Conservation (phyloP, 2,329 filamentous ascomycete species). For the Fusarium siculi region DNA sequence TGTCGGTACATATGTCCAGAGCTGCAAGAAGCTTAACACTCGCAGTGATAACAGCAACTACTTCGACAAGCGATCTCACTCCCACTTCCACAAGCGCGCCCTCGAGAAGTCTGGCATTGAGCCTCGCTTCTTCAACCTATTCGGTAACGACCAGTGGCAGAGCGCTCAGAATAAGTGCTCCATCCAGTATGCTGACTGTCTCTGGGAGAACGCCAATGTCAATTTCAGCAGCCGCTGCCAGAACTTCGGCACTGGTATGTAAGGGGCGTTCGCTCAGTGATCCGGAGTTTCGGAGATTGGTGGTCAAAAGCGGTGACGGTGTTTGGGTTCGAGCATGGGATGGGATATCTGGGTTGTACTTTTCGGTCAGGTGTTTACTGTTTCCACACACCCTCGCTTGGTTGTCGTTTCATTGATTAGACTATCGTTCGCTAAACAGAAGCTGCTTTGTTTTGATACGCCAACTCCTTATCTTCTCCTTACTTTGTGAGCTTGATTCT, state of each 20-base stretch:
- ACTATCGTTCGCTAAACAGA: slow-evolving; percentile 33
- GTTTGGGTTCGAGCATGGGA: background rate
- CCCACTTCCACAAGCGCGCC: slow-evolving; percentile 41
- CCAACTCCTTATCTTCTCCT: background rate
- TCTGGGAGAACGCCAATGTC: slow-evolving; percentile 54
- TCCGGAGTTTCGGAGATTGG: background rate
- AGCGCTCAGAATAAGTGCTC: slow-evolving; percentile 57
- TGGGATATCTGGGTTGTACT: background rate
- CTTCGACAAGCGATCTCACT: slow-evolving; percentile 34
- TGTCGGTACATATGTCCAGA: slow-evolving; percentile 59
- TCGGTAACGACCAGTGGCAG: slow-evolving; percentile 47
- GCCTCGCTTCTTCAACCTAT: slow-evolving; percentile 43
- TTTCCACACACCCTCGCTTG: slow-evolving; percentile 27
- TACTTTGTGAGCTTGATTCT: background rate
- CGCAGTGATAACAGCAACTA: slow-evolving; percentile 33
- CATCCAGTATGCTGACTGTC: slow-evolving; percentile 61
- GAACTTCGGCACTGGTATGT: slow-evolving; percentile 47
- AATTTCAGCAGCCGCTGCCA: slow-evolving; percentile 54
- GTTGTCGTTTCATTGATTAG: slow-evolving; percentile 21
- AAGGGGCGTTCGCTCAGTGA: background rate
- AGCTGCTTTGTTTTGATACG: slow-evolving; percentile 25
- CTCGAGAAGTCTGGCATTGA: slow-evolving; percentile 40
- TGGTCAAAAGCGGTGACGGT: slow-evolving; percentile 1
- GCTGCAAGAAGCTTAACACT: slow-evolving; percentile 53
- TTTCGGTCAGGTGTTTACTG: slow-evolving; percentile 17